These are phyloP conservation scores for Chalciporus piperatus DNA, from an alignment of 768 basidiomycete genomes.

Conservation along the genomic window DNA sequence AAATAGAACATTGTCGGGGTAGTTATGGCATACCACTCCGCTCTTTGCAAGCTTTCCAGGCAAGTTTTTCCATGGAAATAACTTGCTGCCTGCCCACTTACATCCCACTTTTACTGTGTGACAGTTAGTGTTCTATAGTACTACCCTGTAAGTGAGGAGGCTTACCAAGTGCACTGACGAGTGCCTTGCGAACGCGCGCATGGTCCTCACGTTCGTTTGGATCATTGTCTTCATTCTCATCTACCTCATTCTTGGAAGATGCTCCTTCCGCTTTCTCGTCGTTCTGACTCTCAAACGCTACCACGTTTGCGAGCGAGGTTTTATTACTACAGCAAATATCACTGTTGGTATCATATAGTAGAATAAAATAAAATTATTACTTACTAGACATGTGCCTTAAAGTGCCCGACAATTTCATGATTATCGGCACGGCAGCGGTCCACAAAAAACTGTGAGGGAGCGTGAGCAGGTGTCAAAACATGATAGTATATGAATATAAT, in stretches of 20 bases:
- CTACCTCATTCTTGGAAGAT: too few species aligned
- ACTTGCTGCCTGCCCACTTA: neutral
- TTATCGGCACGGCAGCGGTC: neutral
- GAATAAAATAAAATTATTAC: neutral
- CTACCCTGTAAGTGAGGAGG: too few species aligned
- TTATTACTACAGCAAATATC: neutral
- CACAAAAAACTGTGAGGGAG: neutral
- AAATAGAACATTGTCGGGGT: neutral
- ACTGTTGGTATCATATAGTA: neutral
- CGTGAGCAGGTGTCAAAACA: too few species aligned
- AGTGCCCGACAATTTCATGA: neutral
- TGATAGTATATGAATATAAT: too few species aligned
- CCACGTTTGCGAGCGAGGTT: neutral
- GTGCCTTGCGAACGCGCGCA: neutral
- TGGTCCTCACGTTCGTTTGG: too few species aligned
- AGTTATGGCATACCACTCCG: neutral
- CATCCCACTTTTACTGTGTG: neutral
- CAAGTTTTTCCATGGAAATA: conserved; percentile 1
- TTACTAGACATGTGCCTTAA: neutral
- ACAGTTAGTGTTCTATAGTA: too few species aligned
- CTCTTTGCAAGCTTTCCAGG: neutral
- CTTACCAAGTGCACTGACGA: too few species aligned
- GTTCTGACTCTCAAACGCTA: too few species aligned
- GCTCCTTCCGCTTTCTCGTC: too few species aligned
- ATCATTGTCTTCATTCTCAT: too few species aligned